phyloP scores from a whole-genome alignment of 495 filamentous ascomycete genomes.

The Friedmanniomyces simplex region DNA sequence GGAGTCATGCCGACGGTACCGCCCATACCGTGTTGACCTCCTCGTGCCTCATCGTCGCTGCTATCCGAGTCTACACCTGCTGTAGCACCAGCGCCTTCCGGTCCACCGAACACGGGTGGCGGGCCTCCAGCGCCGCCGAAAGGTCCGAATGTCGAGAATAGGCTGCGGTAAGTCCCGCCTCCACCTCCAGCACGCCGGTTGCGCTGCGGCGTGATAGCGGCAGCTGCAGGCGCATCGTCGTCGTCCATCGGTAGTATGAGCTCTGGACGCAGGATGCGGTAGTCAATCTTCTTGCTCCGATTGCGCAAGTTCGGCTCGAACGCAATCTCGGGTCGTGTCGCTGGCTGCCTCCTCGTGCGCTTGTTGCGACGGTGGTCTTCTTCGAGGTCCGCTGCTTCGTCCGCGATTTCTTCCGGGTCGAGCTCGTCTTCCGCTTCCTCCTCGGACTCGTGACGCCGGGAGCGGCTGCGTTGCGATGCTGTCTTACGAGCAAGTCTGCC shows the following conservation, averaged over 20 bases:
- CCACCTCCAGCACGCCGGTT: conserved; percentile 47
- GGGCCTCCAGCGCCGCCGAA: conserved; percentile 74
- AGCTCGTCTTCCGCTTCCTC: conserved; percentile 36
- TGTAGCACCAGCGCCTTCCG: conserved; percentile 63
- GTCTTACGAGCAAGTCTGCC: conserved; percentile 40
- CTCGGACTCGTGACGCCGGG: conserved; percentile 35
- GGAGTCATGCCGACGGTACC: conserved; percentile 65
- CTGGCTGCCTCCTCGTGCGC: conserved; percentile 7
- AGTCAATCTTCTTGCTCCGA: conserved; percentile 42
- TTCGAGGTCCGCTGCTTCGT: conserved; percentile 60
- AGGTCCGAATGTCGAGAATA: conserved; percentile 80
- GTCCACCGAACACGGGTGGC: conserved; percentile 61
- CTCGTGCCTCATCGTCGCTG: conserved; percentile 75
- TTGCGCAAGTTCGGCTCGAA: conserved; percentile 28
- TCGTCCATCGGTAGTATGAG: conserved; percentile 55
- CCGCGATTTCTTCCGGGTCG: conserved; percentile 33
- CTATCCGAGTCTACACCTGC: conserved; percentile 87
- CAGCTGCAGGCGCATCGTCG: conserved; percentile 46
- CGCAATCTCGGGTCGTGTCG: conserved; percentile 10
- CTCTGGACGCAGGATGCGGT: conserved; percentile 67
- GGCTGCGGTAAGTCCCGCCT: conserved; percentile 48
- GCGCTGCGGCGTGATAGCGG: conserved; percentile 52
- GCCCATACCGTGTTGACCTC: conserved; percentile 37
- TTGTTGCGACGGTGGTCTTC: conserved; percentile 37
- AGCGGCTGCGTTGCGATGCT: conserved; percentile 42